Percentiles rank a stretch among this genome's conserved stretches.
phyloP scores from a whole-genome alignment of 2,329 filamentous ascomycete species.

The Fusarium acutatum region DNA sequence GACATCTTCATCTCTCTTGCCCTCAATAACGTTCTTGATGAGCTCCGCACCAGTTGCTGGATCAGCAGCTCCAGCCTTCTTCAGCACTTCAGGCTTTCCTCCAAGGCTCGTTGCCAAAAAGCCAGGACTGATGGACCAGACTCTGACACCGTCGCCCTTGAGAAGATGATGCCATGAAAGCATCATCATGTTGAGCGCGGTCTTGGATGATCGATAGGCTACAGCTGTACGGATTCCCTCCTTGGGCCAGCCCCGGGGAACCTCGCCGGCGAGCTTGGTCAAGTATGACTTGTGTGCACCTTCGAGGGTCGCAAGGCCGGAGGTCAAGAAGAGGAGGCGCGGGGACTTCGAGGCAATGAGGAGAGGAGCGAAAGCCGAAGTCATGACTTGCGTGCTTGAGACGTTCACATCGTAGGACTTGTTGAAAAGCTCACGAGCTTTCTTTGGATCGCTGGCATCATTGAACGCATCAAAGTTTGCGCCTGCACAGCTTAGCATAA shows the following conservation, averaged over 20 bases:
- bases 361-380: conserved; percentile 52
- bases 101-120: conserved; percentile 58
- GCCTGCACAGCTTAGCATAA: conserved; percentile 41
- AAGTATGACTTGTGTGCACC: conserved; percentile 42
- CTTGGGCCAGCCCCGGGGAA: conserved; percentile 59
- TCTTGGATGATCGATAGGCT: conserved; percentile 40
- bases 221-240: conserved; percentile 52
- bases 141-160: conserved; percentile 59
- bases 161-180: conserved; percentile 56
- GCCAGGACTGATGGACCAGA: conserved; percentile 58
- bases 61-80: conserved; percentile 47
- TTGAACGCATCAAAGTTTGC: conserved; percentile 52
- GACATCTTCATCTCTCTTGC: conserved; percentile 51
- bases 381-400: conserved; percentile 54
- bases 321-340: conserved; percentile 59
- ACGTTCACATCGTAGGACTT: conserved; percentile 61
- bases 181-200: conserved; percentile 44
- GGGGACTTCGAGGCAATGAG: conserved; percentile 54
- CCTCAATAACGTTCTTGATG: conserved; percentile 52
- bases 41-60: conserved; percentile 49
- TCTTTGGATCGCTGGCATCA: conserved; percentile 36
- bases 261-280: conserved; percentile 33
- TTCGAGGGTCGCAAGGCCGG: conserved; percentile 51
- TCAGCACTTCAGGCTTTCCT: conserved; percentile 42
- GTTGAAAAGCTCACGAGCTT: conserved; percentile 54